Percentiles rank a stretch among this genome's conserved stretches.
Evolutionary conservation across 306 rosid genomes (phyloP).

Genomic region (Styphnolobium japonicum): DNA sequence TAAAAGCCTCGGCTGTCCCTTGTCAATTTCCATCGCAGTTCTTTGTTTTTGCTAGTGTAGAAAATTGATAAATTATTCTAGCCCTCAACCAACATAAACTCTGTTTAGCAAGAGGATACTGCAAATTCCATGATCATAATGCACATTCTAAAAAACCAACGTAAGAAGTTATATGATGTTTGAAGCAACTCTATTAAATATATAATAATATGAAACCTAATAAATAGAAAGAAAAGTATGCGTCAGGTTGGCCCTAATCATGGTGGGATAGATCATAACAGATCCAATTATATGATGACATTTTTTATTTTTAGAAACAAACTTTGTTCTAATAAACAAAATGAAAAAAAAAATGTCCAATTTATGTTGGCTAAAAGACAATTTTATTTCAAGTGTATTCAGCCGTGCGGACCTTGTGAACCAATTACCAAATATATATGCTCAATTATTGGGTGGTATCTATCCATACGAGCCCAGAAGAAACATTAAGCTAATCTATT

Average conservation of each 20-base stretch:
- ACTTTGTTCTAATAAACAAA: too few relatives aligned
- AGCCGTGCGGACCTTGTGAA: too few relatives aligned
- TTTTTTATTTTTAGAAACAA: background rate
- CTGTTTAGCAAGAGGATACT: background rate
- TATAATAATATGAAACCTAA: background rate
- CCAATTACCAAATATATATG: too few relatives aligned
- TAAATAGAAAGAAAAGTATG: background rate
- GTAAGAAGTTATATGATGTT: background rate
- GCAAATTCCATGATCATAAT: background rate
- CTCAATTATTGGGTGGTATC: background rate
- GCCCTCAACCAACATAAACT: background rate
- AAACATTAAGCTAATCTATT: too few relatives aligned
- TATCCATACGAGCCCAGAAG: too few relatives aligned
- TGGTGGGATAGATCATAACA: background rate
- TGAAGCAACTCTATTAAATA: background rate
- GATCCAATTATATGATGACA: too few relatives aligned
- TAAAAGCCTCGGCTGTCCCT: background rate
- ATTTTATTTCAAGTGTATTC: too few relatives aligned
- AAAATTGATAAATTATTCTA: background rate
- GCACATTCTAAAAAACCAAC: background rate
- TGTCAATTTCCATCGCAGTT: background rate
- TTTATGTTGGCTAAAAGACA: too few relatives aligned
- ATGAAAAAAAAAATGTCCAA: too few relatives aligned
- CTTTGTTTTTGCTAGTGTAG: background rate
- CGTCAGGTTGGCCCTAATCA: slow-evolving; percentile 14